Conservation (phyloP, 2,329 filamentous ascomycete genomes). For the Plectosphaerella sp. region DNA sequence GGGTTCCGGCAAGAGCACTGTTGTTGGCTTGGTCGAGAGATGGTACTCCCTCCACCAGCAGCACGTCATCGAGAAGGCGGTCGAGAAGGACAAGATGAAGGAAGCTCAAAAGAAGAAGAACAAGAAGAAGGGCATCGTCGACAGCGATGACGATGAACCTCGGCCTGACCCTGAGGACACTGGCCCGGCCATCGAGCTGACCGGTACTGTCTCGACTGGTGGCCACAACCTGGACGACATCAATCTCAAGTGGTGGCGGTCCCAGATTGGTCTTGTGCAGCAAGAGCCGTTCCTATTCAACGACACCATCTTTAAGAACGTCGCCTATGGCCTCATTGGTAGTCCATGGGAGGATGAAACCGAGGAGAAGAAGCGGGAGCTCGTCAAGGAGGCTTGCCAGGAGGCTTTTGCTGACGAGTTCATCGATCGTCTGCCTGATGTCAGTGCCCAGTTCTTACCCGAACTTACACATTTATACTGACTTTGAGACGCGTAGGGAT, state of each 20-base stretch:
- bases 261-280: conserved; percentile 45
- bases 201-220: conserved; percentile 10
- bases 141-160: conserved; percentile 18
- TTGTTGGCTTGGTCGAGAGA: conserved; percentile 34
- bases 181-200: conserved; percentile 34
- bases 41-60: conserved; percentile 27
- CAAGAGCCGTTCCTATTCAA: conserved; percentile 54
- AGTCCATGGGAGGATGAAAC: conserved; percentile 29
- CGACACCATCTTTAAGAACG: conserved; percentile 44
- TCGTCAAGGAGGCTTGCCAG: conserved; percentile 43
- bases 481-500: conserved; percentile 27
- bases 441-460: conserved; percentile 4
- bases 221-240: conserved; percentile 13
- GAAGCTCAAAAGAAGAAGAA: conserved; percentile 31
- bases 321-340: conserved; percentile 37
- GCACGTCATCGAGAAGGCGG: conserved; percentile 38
- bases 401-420: conserved; percentile 51
- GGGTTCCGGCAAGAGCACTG: conserved; percentile 39
- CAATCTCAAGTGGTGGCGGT: conserved; percentile 35
- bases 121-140: conserved; percentile 21
- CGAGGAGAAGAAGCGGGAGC: conserved; percentile 30
- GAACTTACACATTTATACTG: background rate
- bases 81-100: conserved; percentile 42
- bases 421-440: conserved; percentile 41
- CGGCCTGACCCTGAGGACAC: conserved; percentile 22